Evolutionary conservation across 768 basidiomycete genomes (phyloP), one percentile per base, ranked within the genome.

Genomic region (Rhizopogon vulgaris): DNA sequence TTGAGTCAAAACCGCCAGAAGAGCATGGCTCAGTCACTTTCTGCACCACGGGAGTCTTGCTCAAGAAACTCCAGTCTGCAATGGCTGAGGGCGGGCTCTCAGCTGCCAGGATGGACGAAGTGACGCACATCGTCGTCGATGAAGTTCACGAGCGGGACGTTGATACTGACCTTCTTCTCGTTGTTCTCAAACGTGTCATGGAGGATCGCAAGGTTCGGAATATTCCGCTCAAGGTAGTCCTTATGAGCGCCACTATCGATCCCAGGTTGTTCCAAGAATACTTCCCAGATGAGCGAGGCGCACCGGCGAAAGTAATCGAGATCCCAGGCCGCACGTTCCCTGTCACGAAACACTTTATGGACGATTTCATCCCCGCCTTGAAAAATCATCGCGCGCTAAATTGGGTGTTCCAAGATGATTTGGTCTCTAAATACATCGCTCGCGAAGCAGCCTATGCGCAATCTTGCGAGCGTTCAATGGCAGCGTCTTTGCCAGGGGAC

Each of bases 221-320:
- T 10, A 79, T 84, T 42, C 84, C 88, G 3, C 70, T 97, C 67
- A 94, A 93, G 67, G 75, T 97, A 56, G 70, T 96, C 39, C 78
- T 98, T 51, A 96, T 97, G 94, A 94, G 90, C 62, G 94, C 94
- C 8, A 97, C 94, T 40, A 91, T 97, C 63, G 90, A 96, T 60
- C 88, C 94, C 8, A 79, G 79, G 0, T 76, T 95, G 24, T 98
- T 96, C 79, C 85, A 89, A 63, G 71, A 78, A 10, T 98, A 97
- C 71, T 98, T 98, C 73, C 71, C 74, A 7, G 80, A 87, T 60
- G 72, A 78, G 15, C 55, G 68, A 0, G 83, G 82, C 18, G 63
- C 71, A 12, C 83, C 79, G 2, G 87, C 91, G 0, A 74, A 78
- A 17, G 80, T 90, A 14, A 77, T 92, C 36, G 85, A 91, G 53